A percentile compares a stretch with the other conserved stretches of the same genome.
Conservation (phyloP, 2,329 filamentous ascomycete genomes). For the Paraconiothyrium brasiliense region DNA sequence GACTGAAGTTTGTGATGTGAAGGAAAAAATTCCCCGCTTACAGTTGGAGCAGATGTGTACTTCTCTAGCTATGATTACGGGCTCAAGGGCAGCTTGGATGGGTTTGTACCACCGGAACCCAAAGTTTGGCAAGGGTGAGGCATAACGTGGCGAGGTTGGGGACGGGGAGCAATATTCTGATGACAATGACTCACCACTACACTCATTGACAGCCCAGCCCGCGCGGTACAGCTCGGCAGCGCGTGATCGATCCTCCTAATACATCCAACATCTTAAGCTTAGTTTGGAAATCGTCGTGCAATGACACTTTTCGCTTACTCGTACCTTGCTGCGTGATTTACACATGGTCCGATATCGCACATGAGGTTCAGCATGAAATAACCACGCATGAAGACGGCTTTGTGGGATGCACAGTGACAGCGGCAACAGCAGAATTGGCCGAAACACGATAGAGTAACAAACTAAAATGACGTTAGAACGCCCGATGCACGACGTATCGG, state of each 20-base stretch:
- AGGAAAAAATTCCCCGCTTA: not conserved
- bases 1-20: not conserved
- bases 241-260: no score
- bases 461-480: not conserved
- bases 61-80: conserved; percentile 22
- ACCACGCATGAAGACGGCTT: no score
- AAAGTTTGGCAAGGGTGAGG: conserved; percentile 17
- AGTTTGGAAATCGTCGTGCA: no score
- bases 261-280: no score
- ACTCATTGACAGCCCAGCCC: no score
- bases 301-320: not conserved
- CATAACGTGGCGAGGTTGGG: not conserved
- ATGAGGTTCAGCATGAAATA: no score
- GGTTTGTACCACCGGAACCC: conserved; percentile 19
- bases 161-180: not conserved
- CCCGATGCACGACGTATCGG: not conserved
- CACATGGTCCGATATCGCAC: not conserved
- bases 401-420: no score
- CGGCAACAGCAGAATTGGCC: no score
- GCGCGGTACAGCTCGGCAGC: no score
- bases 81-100: conserved; percentile 13
- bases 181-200: no score
- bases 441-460: not conserved
- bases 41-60: conserved; percentile 18
- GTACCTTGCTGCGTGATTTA: not conserved